Base-by-base conservation (phyloP, 2,329 filamentous ascomycete genomes). In the Colletotrichum truncatum region DNA sequence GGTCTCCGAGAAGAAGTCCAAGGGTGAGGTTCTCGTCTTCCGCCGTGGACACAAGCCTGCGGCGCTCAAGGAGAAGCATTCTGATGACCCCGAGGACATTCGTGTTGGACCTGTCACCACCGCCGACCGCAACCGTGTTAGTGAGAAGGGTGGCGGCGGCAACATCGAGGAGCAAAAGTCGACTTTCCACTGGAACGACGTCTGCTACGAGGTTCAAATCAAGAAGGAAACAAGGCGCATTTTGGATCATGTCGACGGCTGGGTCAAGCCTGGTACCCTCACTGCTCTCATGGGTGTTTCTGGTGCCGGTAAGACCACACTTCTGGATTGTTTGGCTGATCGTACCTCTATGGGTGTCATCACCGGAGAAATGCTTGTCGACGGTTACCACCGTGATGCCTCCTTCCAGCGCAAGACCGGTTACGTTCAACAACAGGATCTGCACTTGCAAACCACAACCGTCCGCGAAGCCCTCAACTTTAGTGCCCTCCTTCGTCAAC, bases 371-470 rank as follows among this genome's bases (percentile, higher is more conserved):
- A 96, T 97, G 90, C 77, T 88, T 10, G 85, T 89, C 11, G 84
- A 89, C 64, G 87, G 87, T 28, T 84, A 83, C 36, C 89, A 87
- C 26, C 88, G 92, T 48, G 93, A 97, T 70, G 85, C 85, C 43
- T 93, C 91, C 0, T 97, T 97, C 85, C 94, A 97, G 77, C 91
- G 94, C 69, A 96, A 95, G 80, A 97, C 93, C 0, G 94, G 94
- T 51, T 97, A 97, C 71, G 94, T 94, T 34, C 93, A 97, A 74
- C 94, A 97, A 76, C 93, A 97, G 75, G 94, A 98, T 85, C 85
- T 97, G 12, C 94, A 97, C 75, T 83, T 97, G 43, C 84, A 90
- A 48, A 97, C 93, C 0, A 89, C 90, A 0, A 97, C 94, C 1
- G 94, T 97, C 38, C 90, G 94, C 67, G 94, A 98, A 78, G 93